Evolutionary conservation across 2,329 filamentous ascomycete genomes (phyloP), one percentile per base, ranked within the genome.

Genomic region (Penicillium paneum): DNA sequence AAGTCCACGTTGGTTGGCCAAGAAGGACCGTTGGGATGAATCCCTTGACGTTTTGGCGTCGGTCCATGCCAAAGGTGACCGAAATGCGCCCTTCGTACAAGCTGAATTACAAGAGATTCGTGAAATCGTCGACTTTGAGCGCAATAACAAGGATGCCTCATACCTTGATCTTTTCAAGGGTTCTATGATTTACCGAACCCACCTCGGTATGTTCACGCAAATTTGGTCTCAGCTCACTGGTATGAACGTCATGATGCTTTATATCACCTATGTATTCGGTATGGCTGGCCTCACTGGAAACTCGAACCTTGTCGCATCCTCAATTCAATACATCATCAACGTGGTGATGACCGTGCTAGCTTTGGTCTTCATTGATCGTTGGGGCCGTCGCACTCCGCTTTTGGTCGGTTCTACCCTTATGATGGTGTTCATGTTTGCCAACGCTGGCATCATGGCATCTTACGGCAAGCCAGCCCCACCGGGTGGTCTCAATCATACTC

Each of bases 261-360:
- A 88, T 64, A 86, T 88, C 55, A 79, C 79, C 39, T 70, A 70
- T 60, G 81, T 89, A 54, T 89, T 90, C 67, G 80, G 79, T 10
- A 90, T 90, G 87, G 85, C 87, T 19, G 87, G 86, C 15, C 74
- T 87, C 3, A 76, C 72, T 2, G 80, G 79, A 11, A 78, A 83
- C 64, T 81, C 78, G 54, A 81, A 85, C 26, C 78, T 90, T n/a
- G 72, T 88, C 34, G 81, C 87, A 4, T 87, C 84, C 29, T 83
- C 81, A 8, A 89, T 90, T 60, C 84, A 89, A 66, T 90, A 89
- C 67, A 79, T 91, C 61, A 90, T 93, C 77, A 92, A 92, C 68
- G 88, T 93, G 2, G 59, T 85, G 49, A 89, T 90, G 84, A 93
- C 90, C 0, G 70, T 92, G 8, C 87, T 88, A 0, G 89, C 89